These are phyloP conservation scores for Dendrocalamus sinicus DNA, from an alignment of 176 grass and related monocot genomes.

Conservation along the genomic window DNA sequence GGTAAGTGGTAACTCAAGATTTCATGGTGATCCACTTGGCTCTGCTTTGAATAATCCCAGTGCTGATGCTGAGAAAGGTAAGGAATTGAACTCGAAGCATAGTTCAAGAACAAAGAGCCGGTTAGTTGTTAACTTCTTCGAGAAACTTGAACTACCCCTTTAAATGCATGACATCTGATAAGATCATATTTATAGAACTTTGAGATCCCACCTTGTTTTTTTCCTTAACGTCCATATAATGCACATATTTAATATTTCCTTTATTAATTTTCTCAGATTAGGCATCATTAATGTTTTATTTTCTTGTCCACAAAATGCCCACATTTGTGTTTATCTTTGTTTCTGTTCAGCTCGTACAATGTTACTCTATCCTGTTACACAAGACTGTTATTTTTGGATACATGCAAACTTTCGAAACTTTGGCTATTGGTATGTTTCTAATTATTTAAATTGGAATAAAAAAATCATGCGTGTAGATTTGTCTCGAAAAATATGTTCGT, in stretches of 20 bases:
- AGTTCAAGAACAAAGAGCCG: constrained; percentile 49
- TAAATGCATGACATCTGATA: constrained; percentile 26
- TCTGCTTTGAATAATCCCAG: constrained; percentile 46
- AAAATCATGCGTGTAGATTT: too few species aligned
- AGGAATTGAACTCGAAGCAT: constrained; percentile 51
- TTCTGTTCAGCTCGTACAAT: not conserved
- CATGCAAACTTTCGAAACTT: too few species aligned
- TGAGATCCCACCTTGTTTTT: not conserved
- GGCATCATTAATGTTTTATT: not conserved
- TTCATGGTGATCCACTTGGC: constrained; percentile 46
- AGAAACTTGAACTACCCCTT: constrained; percentile 20
- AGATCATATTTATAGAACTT: not conserved
- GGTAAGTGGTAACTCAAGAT: constrained; percentile 44
- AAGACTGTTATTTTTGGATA: too few species aligned
- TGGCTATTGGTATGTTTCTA: too few species aligned
- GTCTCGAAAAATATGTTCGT: too few species aligned
- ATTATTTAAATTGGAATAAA: too few species aligned
- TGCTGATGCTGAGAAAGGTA: constrained; percentile 47
- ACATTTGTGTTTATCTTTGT: not conserved
- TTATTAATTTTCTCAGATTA: not conserved
- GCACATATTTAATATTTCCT: constrained; percentile 10
- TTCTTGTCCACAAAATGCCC: not conserved
- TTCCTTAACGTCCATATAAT: not conserved
- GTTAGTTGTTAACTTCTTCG: constrained; percentile 45
- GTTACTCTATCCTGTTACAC: not conserved